Evolutionary conservation across 2,329 filamentous ascomycete genomes (phyloP), one percentile per base, ranked within the genome.

Genomic region (Escovopsis sp.): DNA sequence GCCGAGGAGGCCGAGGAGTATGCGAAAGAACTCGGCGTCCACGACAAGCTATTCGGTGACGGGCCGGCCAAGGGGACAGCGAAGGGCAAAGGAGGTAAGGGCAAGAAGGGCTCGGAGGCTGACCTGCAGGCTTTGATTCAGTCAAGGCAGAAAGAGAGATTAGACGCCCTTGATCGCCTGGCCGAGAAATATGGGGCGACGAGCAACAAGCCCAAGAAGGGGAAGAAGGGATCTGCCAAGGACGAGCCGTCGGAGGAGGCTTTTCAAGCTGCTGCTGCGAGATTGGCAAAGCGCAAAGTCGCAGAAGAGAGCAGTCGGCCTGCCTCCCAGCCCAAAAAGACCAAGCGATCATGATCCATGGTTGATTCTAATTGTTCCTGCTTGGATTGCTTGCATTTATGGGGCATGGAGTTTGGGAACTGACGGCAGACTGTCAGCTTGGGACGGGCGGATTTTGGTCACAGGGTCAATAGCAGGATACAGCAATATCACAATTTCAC

Each of bases 91-190:
- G 66, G 63, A 31, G 67, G 65, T 43, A 65, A 66, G 46, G 59
- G 55, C 33, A 65, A 63, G 50, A 49, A 51, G 29, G 53, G 57
- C 53, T 67, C 70, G 0, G 72, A 76, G 51, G 65, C 68, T 29
- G 65, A 60, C 15, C 65, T 94, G 33, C 76, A 79, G n/a, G 83
- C 82, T 2, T 58, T 93, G 53, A 94, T 94, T 47, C 72, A 74
- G 55, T 70, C 74, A 53, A 74, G 81, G 37, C 82, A 91, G 57
- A 69, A 80, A 50, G 70, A 71, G 35, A 68, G 82, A 30, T 59
- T 58, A 5, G 68, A 63, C 25, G 67, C 65, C 32, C 86, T 94
- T 20, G 82, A 84, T 47, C 66, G 73, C 39, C 61, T 94, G 39
- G 84, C 84, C 44, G 82, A 79, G 39, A 93, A 89, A 62, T 93